Evolutionary conservation across 2,329 filamentous ascomycete species (phyloP).

Genomic region (Trichoderma sp.): DNA sequence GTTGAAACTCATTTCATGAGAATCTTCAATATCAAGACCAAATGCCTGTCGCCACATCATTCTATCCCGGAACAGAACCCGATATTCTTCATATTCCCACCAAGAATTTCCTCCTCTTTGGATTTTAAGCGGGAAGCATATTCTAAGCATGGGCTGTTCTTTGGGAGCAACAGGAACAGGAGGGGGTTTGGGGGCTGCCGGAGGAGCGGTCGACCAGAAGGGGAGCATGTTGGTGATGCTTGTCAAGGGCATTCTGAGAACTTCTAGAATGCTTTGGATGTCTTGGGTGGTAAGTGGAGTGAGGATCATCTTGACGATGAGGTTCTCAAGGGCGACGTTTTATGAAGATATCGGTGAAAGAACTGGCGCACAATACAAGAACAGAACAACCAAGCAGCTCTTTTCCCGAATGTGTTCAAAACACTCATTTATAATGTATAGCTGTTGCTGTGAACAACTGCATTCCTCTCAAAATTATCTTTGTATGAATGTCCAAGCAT

Average conservation of each 20-base stretch:
- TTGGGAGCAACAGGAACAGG: background rate
- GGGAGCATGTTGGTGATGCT: background rate
- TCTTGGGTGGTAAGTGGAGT: background rate
- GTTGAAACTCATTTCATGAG: background rate
- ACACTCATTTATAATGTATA: background rate
- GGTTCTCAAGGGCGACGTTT: background rate
- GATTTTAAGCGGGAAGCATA: background rate
- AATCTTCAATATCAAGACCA: background rate
- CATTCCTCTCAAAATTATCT: background rate
- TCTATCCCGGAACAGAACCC: slow-evolving; percentile 15
- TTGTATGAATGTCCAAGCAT: background rate
- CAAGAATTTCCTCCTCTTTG: background rate
- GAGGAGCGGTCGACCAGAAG: background rate
- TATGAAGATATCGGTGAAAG: background rate
- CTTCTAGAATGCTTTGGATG: background rate
- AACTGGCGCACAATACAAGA: background rate
- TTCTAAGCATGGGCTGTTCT: background rate
- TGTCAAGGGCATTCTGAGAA: background rate
- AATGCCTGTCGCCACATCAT: slow-evolving; percentile 17
- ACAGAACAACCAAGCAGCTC: background rate
- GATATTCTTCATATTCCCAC: slow-evolving; percentile 17
- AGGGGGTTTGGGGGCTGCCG: background rate
- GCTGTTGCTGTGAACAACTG: background rate
- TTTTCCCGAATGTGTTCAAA: background rate
- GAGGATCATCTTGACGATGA: background rate